Base-by-base conservation (phyloP, 805 yeast genomes). In the Candida morakotiae region DNA sequence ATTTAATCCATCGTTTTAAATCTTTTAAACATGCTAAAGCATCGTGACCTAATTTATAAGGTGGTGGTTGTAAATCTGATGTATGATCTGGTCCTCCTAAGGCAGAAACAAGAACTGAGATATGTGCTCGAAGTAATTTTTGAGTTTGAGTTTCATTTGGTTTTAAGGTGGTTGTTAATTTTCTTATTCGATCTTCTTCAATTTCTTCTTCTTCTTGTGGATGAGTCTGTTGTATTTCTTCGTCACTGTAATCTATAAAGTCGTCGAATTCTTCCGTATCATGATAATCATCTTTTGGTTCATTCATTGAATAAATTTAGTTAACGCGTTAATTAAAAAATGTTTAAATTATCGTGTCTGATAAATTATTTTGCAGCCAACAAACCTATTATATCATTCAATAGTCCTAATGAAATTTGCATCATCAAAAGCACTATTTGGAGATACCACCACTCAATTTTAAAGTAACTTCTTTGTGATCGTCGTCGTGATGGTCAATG, bases 1-100 rank as follows among this genome's bases (percentile, higher is more conserved):
- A 69, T 46, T 78, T 79, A 37, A 93, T 73, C 96, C 98, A 91
- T 48, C 84, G 71, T 55, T 87, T 87, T 43, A 93, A 60, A 60
- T 93, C 98, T 48, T 84, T 82, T 22, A 93, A 61, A 60, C 97
- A 87, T 0, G 88, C 88, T 38, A 77, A 56, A 2, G 95, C 94
- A 52, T 91, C 97, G 41, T 83, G 87, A 9, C 98, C 98, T 2
- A 89, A 70, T 42, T 76, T 77, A 52, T 93, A 93, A 0, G 79
- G 78, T 0, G 73, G 69, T 3, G 73, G 71, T 1, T 60, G 56
- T 2, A 54, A 44, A 5, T 31, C 25, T 10, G 49, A 34, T 1
- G 81, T 60, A 33, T 81, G 76, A 58, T 89, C 96, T 1, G 81
- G 75, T 1, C 97, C 98, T 37, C 98, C 98, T 2, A 91, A 69